Evolutionary conservation across 257 asterid genomes (phyloP), one percentile per base, ranked within the genome.

Genomic region (Plantago major): DNA sequence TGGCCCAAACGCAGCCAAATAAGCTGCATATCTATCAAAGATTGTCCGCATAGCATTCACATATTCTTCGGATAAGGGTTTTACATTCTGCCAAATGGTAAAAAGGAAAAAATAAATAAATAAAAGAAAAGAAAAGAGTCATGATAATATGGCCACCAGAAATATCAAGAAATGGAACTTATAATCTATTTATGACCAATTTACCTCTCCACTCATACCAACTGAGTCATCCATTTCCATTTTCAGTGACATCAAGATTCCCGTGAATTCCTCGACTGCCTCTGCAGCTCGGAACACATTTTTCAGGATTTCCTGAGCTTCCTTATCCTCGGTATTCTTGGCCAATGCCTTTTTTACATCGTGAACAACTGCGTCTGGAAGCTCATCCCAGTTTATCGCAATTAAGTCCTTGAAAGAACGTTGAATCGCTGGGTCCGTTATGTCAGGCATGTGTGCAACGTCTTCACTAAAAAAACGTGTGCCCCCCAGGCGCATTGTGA

Each of bases 121-220:
- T n/a, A n/a, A n/a, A n/a, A n/a, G n/a, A n/a, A 22, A 22, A 22
- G 26, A 22, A 22, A 22, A 22, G 26, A 22, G 26, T 40, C 10
- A 68, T 66, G 37, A 74, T 75, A 44, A 73, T 60, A 55, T 17
- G 11, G 33, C 68, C 40, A 18, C 67, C 42, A 62, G 55, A 72
- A 33, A 59, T 28, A 46, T n/a, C 13, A 26, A 49, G 54, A 11
- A 59, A 71, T 14, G 9, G 28, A 43, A 57, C 58, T 42, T 40
- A 30, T 49, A 12, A n/a, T 38, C 17, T 22, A 67, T 30, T 46
- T 59, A 55, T 1, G 38, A 42, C 30, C 62, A 65, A 15, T 44
- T 71, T 77, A 93, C 99, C 96, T 93, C 97, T 28, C 97, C 97
- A 62, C 97, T 85, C 62, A 73, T 10, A 33, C 99, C 97, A 71